Evolutionary conservation across 2,329 filamentous ascomycete genomes (phyloP), one percentile per base, ranked within the genome.

Genomic region (Fusarium sp.): DNA sequence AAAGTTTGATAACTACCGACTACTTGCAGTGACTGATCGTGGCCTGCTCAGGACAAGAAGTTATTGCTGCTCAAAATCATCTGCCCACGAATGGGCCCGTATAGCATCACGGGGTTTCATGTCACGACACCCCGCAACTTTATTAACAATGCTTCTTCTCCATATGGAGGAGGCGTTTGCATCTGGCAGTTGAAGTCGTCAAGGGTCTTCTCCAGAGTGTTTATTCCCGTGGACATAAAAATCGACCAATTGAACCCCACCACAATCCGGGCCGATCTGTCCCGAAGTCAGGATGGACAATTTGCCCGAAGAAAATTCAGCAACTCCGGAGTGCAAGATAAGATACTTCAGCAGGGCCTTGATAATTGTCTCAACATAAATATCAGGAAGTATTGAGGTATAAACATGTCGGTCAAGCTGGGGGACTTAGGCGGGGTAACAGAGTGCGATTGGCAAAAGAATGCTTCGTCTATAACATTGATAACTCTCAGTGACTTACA

Each of bases 311-410:
- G 59, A 61, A 69, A 74, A 74, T 66, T 63, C 65, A 61, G 54
- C 70, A 55, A 60, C 41, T 65, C 70, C 24, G 54, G 48, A 53
- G 63, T 36, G 44, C 47, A 41, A 62, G 60, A 66, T 55, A 72
- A 63, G 48, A 73, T 74, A 73, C 72, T 69, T 70, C 22, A 62
- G 57, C 22, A 62, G 53, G 30, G 39, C 65, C 53, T 69, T 42
- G 51, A 56, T 70, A 75, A 74, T 75, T 75, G 48, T 75, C 72
- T 75, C 72, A 74, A 75, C 72, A 73, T 60, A 75, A 70, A 70
- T 60, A 57, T 70, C 65, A 73, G 60, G 38, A 60, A 70, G 64
- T 73, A 64, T 30, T 44, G 47, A 47, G 59, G 24, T 24, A 44
- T 35, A 53, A 50, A 38, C 41, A 30, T 35, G 36, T 35, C 42